phyloP scores from a whole-genome alignment of 192 early-diverging fungal genomes.

The Jimgerdemannia lactiflua region DNA sequence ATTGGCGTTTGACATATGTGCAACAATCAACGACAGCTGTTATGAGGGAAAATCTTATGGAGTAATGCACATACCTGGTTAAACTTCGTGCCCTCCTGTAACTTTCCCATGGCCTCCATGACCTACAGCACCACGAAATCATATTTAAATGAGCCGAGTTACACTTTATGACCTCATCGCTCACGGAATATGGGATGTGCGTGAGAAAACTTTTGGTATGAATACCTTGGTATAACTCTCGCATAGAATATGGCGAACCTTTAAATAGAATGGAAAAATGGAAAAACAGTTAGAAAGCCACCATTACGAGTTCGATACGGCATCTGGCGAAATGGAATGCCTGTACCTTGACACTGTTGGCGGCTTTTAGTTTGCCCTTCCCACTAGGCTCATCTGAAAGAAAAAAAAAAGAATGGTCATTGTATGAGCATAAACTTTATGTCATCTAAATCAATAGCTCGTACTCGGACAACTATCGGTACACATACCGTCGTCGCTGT shows the following conservation, averaged over 20 bases:
- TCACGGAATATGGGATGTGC: background rate
- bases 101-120: constrained; percentile 63
- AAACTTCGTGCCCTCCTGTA: constrained; percentile 56
- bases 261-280: background rate
- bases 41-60: background rate
- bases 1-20: background rate
- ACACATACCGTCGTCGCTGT: constrained; percentile 1
- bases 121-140: constrained; percentile 6
- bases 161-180: background rate
- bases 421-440: background rate
- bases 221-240: constrained; percentile 71
- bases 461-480: too few species aligned
- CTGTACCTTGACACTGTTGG: constrained; percentile 53
- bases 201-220: background rate
- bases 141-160: background rate
- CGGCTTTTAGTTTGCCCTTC: constrained; percentile 52
- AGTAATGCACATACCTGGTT: constrained; percentile 38
- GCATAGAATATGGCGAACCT: constrained; percentile 81
- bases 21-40: background rate
- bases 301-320: background rate
- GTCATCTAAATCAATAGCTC: background rate
- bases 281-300: too few species aligned
- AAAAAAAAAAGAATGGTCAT: background rate
- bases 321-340: background rate
- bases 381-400: background rate